These are phyloP conservation scores for Filobasidium wieringae DNA, from an alignment of 768 basidiomycete species.

Conservation along the genomic window DNA sequence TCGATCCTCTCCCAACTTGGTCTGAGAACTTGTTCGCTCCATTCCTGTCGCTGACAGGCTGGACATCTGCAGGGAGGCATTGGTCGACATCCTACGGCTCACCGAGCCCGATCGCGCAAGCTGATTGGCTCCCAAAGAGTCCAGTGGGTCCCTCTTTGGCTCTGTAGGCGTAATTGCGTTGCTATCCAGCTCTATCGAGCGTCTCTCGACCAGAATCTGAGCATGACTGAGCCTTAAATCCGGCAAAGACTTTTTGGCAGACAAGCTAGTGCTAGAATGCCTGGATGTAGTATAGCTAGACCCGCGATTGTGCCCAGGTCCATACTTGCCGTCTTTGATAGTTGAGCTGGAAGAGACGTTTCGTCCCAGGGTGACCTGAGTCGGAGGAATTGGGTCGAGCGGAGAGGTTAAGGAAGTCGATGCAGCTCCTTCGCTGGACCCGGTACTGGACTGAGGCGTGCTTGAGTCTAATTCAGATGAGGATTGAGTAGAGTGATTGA, in stretches of 20 bases:
- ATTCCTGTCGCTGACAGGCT: no score
- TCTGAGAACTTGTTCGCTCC: neutral
- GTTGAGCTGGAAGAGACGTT: slow-evolving; percentile 47
- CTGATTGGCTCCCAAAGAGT: neutral
- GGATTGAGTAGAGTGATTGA: neutral
- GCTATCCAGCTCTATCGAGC: neutral
- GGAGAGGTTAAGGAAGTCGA: neutral
- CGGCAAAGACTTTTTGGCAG: slow-evolving; percentile 69
- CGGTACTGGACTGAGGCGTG: neutral
- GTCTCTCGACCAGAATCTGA: slow-evolving; percentile 36
- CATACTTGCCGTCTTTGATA: slow-evolving; percentile 13
- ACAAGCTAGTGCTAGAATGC: slow-evolving; percentile 26
- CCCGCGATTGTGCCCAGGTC: slow-evolving; percentile 25
- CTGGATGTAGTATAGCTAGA: slow-evolving; percentile 32
- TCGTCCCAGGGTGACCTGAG: slow-evolving; percentile 40
- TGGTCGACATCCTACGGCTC: no score
- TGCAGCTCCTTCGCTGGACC: neutral
- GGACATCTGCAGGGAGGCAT: no score
- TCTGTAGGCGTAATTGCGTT: neutral
- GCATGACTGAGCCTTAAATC: slow-evolving; percentile 53
- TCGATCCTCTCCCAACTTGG: slow-evolving; percentile 1
- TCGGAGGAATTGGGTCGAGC: neutral
- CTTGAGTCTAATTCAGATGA: neutral
- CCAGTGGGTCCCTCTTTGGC: neutral
- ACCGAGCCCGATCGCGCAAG: no score